These are phyloP conservation scores for Puccinellia tenuiflora DNA, from an alignment of 176 grass and related monocot genomes.

Conservation along the genomic window DNA sequence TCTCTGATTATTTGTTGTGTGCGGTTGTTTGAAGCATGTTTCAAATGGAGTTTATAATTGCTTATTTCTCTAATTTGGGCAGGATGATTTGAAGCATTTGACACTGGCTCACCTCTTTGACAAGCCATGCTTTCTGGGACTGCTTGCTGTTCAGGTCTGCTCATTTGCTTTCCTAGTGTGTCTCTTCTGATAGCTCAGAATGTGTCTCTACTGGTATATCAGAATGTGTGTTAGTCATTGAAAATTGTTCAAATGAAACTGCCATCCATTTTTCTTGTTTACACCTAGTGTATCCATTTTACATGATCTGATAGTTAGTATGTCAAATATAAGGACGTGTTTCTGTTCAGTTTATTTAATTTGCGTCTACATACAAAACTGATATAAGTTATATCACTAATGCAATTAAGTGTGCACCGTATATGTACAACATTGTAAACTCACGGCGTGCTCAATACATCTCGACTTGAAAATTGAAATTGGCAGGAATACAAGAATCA, in stretches of 20 bases:
- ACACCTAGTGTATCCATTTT: background rate
- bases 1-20: conserved; percentile 4
- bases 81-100: conserved; percentile 87
- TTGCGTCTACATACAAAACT: background rate
- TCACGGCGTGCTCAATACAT: background rate
- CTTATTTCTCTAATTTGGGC: conserved; percentile 25
- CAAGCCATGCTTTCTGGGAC: conserved; percentile 93
- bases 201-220: background rate
- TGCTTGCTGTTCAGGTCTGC: conserved; percentile 83
- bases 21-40: background rate
- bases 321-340: background rate
- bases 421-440: background rate
- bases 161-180: background rate
- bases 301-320: background rate
- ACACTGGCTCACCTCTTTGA: conserved; percentile 91
- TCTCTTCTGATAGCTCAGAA: background rate
- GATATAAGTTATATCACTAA: background rate
- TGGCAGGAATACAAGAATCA: background rate
- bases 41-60: background rate
- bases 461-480: background rate
- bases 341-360: background rate
- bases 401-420: background rate
- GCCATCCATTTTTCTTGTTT: background rate
- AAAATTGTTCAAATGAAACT: background rate
- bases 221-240: background rate